Conservation (phyloP, 257 asterid species). For the Penstemon davidsonii region DNA sequence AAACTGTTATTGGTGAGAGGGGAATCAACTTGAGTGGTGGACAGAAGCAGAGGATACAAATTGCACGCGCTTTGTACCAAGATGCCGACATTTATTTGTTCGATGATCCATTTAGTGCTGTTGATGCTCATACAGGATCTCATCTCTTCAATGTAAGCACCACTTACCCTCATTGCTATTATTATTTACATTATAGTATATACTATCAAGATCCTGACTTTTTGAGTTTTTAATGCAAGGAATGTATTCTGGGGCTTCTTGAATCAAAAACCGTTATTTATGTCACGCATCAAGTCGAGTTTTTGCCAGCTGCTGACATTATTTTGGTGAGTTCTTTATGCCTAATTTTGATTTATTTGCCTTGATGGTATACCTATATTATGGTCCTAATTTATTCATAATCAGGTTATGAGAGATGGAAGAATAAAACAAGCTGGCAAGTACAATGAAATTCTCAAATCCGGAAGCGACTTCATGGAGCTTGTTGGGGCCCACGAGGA, state of each 20-base stretch:
- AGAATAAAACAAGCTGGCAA: slow-evolving; percentile 73
- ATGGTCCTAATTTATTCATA: slow-evolving; percentile 5
- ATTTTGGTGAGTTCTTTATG: slow-evolving; percentile 60
- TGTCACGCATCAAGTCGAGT: slow-evolving; percentile 92
- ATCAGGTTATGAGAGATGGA: slow-evolving; percentile 88
- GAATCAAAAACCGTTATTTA: slow-evolving; percentile 61
- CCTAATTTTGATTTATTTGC: not conserved
- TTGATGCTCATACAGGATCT: slow-evolving; percentile 90
- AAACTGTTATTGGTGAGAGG: slow-evolving; percentile 84
- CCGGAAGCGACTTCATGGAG: slow-evolving; percentile 79
- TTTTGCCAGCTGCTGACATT: slow-evolving; percentile 80
- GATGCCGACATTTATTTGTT: slow-evolving; percentile 78
- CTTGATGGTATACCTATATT: not conserved
- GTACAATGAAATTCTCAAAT: slow-evolving; percentile 65
- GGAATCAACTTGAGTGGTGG: slow-evolving; percentile 95
- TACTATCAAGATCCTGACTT: slow-evolving; percentile 9
- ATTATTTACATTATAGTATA: not conserved
- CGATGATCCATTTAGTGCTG: slow-evolving; percentile 95
- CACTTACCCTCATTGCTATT: slow-evolving; percentile 1
- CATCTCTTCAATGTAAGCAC: slow-evolving; percentile 75
- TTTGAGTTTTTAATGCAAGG: slow-evolving; percentile 42
- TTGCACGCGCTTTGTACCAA: slow-evolving; percentile 84
- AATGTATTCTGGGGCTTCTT: slow-evolving; percentile 66
- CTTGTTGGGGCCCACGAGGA: slow-evolving; percentile 89
- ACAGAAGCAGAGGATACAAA: slow-evolving; percentile 87